Evolutionary conservation across 1,139 yeast species (phyloP).

Genomic region (Yamadazyma siamensis): DNA sequence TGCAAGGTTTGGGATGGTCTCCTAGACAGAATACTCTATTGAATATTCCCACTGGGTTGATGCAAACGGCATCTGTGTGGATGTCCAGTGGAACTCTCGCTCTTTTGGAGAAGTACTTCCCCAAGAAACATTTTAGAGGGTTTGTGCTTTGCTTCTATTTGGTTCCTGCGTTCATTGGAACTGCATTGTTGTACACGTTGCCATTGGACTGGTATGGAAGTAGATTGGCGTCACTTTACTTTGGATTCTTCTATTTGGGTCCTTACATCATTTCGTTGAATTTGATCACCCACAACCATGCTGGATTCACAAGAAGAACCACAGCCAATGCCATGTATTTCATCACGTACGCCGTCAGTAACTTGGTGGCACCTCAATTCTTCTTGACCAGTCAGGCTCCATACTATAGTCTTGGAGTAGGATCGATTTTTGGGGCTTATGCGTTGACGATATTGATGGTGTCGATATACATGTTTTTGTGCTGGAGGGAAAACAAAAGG

Average conservation of each 20-base stretch:
- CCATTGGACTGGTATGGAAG: conserved; percentile 7
- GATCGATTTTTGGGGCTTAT: conserved; percentile 21
- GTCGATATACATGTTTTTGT: conserved; percentile 14
- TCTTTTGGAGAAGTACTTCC: conserved; percentile 9
- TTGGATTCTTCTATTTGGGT: conserved; percentile 11
- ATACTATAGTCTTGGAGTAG: conserved; percentile 21
- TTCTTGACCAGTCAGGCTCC: conserved; percentile 25
- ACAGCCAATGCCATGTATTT: conserved; percentile 23
- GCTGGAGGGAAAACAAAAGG: conserved; percentile 19
- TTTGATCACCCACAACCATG: conserved; percentile 20
- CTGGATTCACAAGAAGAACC: conserved; percentile 25
- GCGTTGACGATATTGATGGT: conserved; percentile 11
- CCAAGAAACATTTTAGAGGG: conserved; percentile 12
- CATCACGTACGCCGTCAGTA: conserved; percentile 24
- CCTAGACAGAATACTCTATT: conserved; percentile 8
- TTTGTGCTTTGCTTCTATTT: conserved; percentile 8
- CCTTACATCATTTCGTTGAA: conserved; percentile 30
- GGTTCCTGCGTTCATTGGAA: conserved; percentile 12
- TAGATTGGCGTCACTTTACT: conserved; percentile 11
- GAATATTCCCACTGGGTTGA: conserved; percentile 9
- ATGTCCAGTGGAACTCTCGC: conserved; percentile 8
- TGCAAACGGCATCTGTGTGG: conserved; percentile 10
- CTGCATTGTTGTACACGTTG: conserved; percentile 10
- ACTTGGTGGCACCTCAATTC: conserved; percentile 25
- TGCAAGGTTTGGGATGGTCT: conserved; percentile 22